A percentile compares a stretch with the other conserved stretches of the same genome.
phyloP scores from a whole-genome alignment of 495 filamentous ascomycete genomes.

The Thozetella sp. region DNA sequence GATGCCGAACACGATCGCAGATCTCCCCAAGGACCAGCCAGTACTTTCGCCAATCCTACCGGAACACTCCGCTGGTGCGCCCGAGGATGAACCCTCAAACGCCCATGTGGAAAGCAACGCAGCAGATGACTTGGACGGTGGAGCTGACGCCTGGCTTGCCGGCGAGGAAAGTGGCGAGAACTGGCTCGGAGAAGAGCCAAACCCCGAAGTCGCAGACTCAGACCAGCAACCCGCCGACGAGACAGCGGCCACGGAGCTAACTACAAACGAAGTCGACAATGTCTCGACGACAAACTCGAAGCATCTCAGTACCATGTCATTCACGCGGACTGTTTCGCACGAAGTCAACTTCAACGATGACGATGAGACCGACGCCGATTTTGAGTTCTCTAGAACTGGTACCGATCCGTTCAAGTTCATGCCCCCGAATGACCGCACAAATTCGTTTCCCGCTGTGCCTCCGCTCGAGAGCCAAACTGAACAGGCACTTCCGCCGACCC shows the following conservation, averaged over 20 bases:
- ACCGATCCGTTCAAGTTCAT: slow-evolving; percentile 59
- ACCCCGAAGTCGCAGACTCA: slow-evolving; percentile 4
- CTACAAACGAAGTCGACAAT: slow-evolving; percentile 1
- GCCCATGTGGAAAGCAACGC: slow-evolving; percentile 4
- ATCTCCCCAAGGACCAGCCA: slow-evolving; percentile 6
- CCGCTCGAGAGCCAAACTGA: slow-evolving; percentile 27
- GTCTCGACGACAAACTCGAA: slow-evolving; percentile 33
- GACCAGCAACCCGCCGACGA: neutral
- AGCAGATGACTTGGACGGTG: slow-evolving; percentile 12
- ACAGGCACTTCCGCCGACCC: slow-evolving; percentile 31
- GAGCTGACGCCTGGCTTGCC: slow-evolving; percentile 26
- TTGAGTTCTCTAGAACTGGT: slow-evolving; percentile 45
- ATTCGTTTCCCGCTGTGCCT: slow-evolving; percentile 63
- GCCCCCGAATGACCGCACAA: slow-evolving; percentile 53
- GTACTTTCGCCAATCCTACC: neutral
- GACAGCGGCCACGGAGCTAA: neutral
- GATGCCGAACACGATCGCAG: slow-evolving; percentile 47
- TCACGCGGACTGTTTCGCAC: slow-evolving; percentile 51
- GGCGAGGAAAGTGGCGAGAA: slow-evolving; percentile 24
- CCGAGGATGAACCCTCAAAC: neutral
- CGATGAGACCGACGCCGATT: slow-evolving; percentile 48
- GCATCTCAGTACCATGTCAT: slow-evolving; percentile 52
- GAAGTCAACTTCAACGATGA: slow-evolving; percentile 59
- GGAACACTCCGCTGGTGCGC: neutral
- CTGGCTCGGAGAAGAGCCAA: slow-evolving; percentile 23